These are phyloP conservation scores for Mucor lusitanicus DNA, from an alignment of 371 early-diverging fungal genomes.

Conservation along the genomic window DNA sequence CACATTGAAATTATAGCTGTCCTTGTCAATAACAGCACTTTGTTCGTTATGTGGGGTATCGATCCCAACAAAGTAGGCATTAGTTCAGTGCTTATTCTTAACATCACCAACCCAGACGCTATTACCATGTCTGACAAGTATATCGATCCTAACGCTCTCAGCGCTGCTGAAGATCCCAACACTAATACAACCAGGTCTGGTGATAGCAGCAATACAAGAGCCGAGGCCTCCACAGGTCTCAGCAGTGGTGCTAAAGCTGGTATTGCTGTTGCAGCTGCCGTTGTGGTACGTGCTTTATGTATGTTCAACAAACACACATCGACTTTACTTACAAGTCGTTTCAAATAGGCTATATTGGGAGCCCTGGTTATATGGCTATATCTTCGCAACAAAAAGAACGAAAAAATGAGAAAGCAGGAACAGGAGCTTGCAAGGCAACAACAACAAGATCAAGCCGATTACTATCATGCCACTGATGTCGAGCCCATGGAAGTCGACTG, in stretches of 20 bases:
- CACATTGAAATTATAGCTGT: background rate
- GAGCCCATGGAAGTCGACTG: constrained; percentile 4
- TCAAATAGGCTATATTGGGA: background rate
- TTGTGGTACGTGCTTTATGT: background rate
- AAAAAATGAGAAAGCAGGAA: background rate
- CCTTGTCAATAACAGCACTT: background rate
- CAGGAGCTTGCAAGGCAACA: background rate
- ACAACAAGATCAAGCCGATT: background rate
- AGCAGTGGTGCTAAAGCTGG: constrained; percentile 1
- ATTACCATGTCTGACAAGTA: background rate
- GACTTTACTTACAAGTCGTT: background rate
- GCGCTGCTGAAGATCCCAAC: no score
- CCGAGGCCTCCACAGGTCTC: background rate
- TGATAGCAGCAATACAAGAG: background rate
- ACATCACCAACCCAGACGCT: background rate
- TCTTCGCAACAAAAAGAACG: background rate
- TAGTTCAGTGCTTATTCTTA: background rate
- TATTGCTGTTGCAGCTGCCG: background rate
- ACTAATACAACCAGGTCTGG: background rate
- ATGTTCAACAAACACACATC: background rate
- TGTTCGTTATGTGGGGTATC: constrained; percentile 4
- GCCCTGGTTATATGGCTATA: background rate
- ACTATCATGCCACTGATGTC: background rate
- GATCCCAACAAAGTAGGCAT: background rate
- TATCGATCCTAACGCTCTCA: background rate